Percentiles rank a stretch among this genome's conserved stretches.
Conservation (phyloP, 1,284 basidiomycete species). For the Apiotrichum montevideense region DNA sequence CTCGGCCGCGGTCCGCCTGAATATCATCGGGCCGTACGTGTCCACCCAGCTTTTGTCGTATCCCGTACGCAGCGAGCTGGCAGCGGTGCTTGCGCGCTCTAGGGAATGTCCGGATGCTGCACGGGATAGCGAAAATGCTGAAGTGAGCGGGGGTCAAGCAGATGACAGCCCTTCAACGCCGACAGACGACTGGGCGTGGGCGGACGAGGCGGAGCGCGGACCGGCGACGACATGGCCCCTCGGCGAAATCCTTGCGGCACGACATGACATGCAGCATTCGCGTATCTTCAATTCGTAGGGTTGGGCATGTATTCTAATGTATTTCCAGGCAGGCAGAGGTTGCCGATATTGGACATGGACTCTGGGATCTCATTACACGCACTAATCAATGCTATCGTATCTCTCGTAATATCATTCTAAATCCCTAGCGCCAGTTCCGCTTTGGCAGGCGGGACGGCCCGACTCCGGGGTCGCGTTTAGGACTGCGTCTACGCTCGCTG, state of each 20-base stretch:
- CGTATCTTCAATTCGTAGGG: constrained; percentile 77
- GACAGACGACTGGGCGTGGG: constrained; percentile 38
- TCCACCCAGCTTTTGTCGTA: constrained; percentile 82
- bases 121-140: neutral
- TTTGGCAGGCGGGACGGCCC: too few relatives aligned
- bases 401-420: too few relatives aligned
- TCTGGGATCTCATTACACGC: too few relatives aligned
- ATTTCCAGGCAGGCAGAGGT: too few relatives aligned
- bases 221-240: constrained; percentile 92
- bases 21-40: constrained; percentile 85
- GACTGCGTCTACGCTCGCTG: too few relatives aligned
- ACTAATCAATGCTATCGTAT: too few relatives aligned
- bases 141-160: neutral
- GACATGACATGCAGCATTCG: constrained; percentile 93
- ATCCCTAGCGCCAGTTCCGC: too few relatives aligned
- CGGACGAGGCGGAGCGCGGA: constrained; percentile 35
- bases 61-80: constrained; percentile 53
- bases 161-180: neutral
- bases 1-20: constrained; percentile 85
- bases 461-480: too few relatives aligned
- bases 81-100: constrained; percentile 13
- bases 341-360: too few relatives aligned
- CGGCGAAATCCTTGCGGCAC: constrained; percentile 81
- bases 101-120: neutral
- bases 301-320: neutral